Base-by-base conservation (phyloP, 345 rosid genomes). In the Rhizophora mangle region DNA sequence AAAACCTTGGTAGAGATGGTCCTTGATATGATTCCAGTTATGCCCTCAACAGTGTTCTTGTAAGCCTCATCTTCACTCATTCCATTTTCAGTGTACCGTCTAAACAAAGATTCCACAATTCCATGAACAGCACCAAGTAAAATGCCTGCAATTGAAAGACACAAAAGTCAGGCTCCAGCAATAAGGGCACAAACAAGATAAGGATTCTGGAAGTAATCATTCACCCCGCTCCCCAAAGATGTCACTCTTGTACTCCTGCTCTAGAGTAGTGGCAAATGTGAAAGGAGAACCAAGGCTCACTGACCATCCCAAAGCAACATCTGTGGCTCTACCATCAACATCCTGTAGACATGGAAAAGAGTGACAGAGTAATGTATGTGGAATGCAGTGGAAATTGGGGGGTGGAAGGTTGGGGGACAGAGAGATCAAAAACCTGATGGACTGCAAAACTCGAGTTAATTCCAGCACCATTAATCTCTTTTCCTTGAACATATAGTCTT, bases 41-140 rank as follows among this genome's bases (percentile, higher is more conserved):
- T 82, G 82, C 97, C 81, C 87, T 93, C 98, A 24, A 93, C 98
- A 2, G 97, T 93, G 63, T 93, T 89, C 74, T 86, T 86, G 87
- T 86, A 93, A 62, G 97, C 97, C 65, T 75, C 75, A 8, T 87
- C 92, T 65, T 89, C 97, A 10, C 76, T 80, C 98, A 87, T 87
- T 62, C 96, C 96, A 63, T 84, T 84, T 27, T 87, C 97, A 2
- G 89, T 91, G 85, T 90, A 93, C 70, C 90, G 85, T 78, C 98
- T 87, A 71, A 87, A 93, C 56, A 91, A 82, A 74, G 85, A 85
- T 78, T 93, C 97, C 51, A 91, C 98, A 67, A 87, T 72, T 76
- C 98, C 98, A 62, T 93, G 98, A 68, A 93, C 97, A 29, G 94
- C 97, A 77, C 98, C 98, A 36, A 93, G 97, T 74, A 93, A 69